Base-by-base conservation (phyloP, 23 red algal species). In the Gracilaria vermiculophylla region DNA sequence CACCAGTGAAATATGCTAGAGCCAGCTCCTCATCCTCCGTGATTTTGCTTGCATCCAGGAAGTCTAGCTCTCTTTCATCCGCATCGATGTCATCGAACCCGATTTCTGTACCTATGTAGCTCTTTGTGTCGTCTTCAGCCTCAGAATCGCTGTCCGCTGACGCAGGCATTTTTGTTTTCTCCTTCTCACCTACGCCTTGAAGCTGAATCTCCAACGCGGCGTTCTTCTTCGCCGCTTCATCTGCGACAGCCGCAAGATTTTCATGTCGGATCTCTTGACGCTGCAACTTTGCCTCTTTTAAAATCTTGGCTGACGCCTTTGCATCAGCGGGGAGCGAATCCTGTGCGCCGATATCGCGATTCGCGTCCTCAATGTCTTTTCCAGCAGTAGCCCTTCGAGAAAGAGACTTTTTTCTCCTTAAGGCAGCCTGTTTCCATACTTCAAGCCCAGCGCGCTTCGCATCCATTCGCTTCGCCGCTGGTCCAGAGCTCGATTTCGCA, bases 11-110 rank as follows among this genome's bases (percentile, higher is more conserved):
- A 45, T 91, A 52, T 20, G 62, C 67, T 77, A 95, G 53, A 23
- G 93, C 93, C 75, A 84, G 32, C 53, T 95, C 93, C 36, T 95
- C 93, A 49, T 82, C 84, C 37, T 88, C 93, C 2, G 83, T 90
- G 15, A 95, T 77, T 77, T 88, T 71, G 45, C 67, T 84, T 27
- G 37, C 71, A 52, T 94, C 92, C 51, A 94, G 75, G 64, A 89
- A 94, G 2, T 76, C 92, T 17, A 83, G 40, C 20, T 76, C 89
- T 29, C 23, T 28, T 60, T 81, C 78, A 10, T 70, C 88, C 2
- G 0, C 88, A 6, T 76, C 69, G 20, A 32, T 40, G 0, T 52
- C 53, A 76, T 43, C 35, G 31, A 66, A 2, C 2, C 67, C 73
- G 14, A 36, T 53, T 42, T 83, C 89, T 10, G 49, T 65, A 12